Base-by-base conservation (phyloP, 495 filamentous ascomycete species). In the Penicillium ochrochloron region DNA sequence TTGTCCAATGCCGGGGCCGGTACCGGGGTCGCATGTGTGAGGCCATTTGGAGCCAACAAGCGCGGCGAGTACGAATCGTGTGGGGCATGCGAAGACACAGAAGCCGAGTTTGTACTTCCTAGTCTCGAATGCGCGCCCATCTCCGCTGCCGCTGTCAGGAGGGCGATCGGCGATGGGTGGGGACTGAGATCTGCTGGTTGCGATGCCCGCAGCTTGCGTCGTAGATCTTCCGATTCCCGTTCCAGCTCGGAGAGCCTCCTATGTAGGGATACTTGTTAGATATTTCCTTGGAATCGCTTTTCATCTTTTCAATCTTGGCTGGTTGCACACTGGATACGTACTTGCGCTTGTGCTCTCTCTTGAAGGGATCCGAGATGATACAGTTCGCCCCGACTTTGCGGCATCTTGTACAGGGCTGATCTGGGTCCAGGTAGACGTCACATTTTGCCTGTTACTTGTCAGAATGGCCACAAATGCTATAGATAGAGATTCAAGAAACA, bases 341-440 rank as follows among this genome's bases (percentile, higher is more conserved):
- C 79, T 78, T 74, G 61, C 78, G 78, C 50, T 80, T 82, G 61
- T 80, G 76, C 57, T 80, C 77, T 44, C 78, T 70, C 29, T 76
- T 79, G 70, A 82, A 82, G 12, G 73, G 74, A 25, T 77, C 79
- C 0, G 77, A 78, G n/a, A 80, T 69, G 37, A 78, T 66, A 57
- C 79, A 82, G 25, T 70, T 48, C 6, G 71, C 64, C n/a, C 74
- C 72, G 56, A 78, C 71, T 59, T 75, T 79, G 19, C 63, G 60
- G 61, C 79, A 82, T 15, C 79, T 72, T 37, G 72, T 65, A 59
- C 79, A 82, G 15, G 77, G 76, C 39, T 69, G 55, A 31, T 65
- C 70, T 23, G 72, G 71, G 31, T 70, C 69, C 27, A 77, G 35
- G 56, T 78, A 77, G 7, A 79, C 77, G 61, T 82, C 78, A 44